Percentiles rank a stretch among this genome's conserved stretches.
Conservation (phyloP, 257 asterid genomes). For the Cinchona pubescens region DNA sequence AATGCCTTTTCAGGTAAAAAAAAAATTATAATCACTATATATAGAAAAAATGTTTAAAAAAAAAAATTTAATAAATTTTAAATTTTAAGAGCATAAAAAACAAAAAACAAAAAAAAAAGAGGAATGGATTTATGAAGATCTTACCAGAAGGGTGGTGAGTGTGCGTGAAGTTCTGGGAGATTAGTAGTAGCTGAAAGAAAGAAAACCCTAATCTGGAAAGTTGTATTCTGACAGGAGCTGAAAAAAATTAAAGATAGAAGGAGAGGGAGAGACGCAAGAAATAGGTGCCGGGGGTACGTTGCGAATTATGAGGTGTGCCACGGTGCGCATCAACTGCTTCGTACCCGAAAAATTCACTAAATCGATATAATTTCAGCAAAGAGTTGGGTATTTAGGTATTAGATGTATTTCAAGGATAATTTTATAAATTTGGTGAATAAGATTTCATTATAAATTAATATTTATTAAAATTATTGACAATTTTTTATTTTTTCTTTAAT, state of each 20-base stretch:
- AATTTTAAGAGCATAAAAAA: too few species aligned
- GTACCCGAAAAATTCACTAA: too few species aligned
- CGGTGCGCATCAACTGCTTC: too few species aligned
- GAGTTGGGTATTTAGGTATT: too few species aligned
- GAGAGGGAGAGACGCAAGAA: background rate
- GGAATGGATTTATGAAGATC: background rate
- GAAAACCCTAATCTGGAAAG: slow-evolving; percentile 17
- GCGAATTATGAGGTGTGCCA: background rate
- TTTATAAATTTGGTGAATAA: too few species aligned
- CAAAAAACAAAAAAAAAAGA: background rate
- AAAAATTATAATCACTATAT: too few species aligned
- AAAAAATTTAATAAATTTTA: background rate
- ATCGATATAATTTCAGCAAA: too few species aligned
- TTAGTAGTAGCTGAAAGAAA: too few species aligned
- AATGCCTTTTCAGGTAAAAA: background rate
- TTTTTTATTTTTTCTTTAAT: too few species aligned
- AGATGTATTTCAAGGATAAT: too few species aligned
- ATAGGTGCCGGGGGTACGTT: background rate
- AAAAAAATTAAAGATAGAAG: background rate
- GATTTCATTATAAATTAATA: too few species aligned
- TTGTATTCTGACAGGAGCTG: background rate
- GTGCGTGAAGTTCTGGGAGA: background rate
- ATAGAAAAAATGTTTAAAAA: background rate
- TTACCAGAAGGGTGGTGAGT: slow-evolving; percentile 13
- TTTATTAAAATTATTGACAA: too few species aligned